Evolutionary conservation across 2,329 filamentous ascomycete genomes (phyloP).

Genomic region (Graphilbum sp.): DNA sequence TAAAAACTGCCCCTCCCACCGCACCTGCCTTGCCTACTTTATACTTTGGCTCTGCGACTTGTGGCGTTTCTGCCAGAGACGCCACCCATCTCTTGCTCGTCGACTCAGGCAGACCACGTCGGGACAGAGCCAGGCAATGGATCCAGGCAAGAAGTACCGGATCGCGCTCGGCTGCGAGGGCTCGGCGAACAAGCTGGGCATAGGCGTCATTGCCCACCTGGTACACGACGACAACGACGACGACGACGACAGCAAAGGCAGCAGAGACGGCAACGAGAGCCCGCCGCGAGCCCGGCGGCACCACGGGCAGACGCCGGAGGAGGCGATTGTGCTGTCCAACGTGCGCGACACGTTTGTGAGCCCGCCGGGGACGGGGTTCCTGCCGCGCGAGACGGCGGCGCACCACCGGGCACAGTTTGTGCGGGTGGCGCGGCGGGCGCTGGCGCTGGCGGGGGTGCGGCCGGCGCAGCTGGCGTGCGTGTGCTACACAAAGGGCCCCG

Average conservation of each 20-base stretch:
- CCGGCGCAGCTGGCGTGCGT: conserved; percentile 68
- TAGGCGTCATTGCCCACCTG: conserved; percentile 77
- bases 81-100: too few species aligned
- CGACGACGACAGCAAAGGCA: conserved; percentile 23
- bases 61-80: too few species aligned
- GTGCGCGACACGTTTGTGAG: conserved; percentile 86
- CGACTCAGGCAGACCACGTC: too few species aligned
- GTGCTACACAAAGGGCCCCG: conserved; percentile 89
- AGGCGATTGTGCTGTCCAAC: conserved; percentile 69
- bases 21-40: too few species aligned
- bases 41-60: too few species aligned
- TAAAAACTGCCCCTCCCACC: too few species aligned
- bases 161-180: conserved; percentile 58
- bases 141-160: conserved; percentile 20
- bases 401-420: conserved; percentile 85
- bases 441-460: conserved; percentile 48
- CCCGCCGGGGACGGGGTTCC: conserved; percentile 83
- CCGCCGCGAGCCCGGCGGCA: not conserved
- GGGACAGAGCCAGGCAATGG: conserved; percentile 3
- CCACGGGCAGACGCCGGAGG: conserved; percentile 15
- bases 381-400: conserved; percentile 87
- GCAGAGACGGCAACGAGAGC: too few species aligned
- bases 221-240: conserved; percentile 2
- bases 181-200: conserved; percentile 93
- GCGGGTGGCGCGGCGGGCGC: conserved; percentile 60